These are phyloP conservation scores for Neoboletus subvelutipes DNA, from an alignment of 768 basidiomycete genomes.

Conservation along the genomic window DNA sequence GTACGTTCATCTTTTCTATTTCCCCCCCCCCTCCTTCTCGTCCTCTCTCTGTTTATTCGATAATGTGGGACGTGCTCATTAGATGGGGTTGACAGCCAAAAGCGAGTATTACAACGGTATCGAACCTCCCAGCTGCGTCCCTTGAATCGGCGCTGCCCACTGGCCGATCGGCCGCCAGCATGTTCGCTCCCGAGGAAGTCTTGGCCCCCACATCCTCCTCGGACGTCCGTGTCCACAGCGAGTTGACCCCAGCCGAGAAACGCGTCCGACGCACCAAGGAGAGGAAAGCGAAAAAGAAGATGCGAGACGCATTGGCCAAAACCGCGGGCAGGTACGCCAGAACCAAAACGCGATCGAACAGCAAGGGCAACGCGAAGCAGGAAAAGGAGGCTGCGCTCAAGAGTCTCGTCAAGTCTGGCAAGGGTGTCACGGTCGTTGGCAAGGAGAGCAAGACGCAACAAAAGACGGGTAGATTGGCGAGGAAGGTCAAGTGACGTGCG, in stretches of 20 bases:
- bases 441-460: constrained; percentile 50
- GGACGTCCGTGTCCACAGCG: constrained; percentile 64
- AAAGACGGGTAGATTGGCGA: constrained; percentile 13
- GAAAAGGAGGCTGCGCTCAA: constrained; percentile 85
- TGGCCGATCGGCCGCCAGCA: constrained; percentile 65
- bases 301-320: constrained; percentile 63
- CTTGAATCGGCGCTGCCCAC: constrained; percentile 93
- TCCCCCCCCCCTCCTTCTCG: background rate
- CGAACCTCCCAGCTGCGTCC: constrained; percentile 76
- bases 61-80: background rate
- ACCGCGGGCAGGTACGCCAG: constrained; percentile 59
- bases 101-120: constrained; percentile 77
- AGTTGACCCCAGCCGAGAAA: constrained; percentile 86
- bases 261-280: constrained; percentile 64
- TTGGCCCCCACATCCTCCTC: constrained; percentile 54
- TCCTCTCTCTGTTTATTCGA: background rate
- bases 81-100: constrained; percentile 61
- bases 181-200: constrained; percentile 94
- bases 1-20: constrained; percentile 37
- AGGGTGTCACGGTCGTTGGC: constrained; percentile 85
- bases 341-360: constrained; percentile 39
- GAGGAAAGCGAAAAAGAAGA: constrained; percentile 68
- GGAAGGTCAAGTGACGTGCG: constrained; percentile 27
- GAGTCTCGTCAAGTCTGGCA: constrained; percentile 79
- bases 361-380: constrained; percentile 52